Evolutionary conservation across 2,329 filamentous ascomycete species (phyloP).

Genomic region (Alternaria gansuensis): DNA sequence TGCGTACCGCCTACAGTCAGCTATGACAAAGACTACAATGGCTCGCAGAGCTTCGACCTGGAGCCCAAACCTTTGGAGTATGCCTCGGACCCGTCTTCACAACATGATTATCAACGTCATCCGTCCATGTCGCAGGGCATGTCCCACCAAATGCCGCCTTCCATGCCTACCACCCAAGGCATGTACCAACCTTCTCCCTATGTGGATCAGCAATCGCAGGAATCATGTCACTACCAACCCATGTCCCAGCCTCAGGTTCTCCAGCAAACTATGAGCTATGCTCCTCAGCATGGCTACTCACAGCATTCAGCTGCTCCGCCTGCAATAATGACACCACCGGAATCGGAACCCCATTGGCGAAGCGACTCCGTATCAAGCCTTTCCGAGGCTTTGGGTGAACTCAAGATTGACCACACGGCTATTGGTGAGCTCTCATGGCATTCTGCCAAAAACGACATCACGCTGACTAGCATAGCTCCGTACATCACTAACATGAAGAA

Average conservation of each 20-base stretch:
- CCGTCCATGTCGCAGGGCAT: constrained; percentile 43
- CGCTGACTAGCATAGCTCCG: constrained; percentile 66
- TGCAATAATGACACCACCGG: constrained; percentile 48
- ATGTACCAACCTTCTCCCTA: constrained; percentile 52
- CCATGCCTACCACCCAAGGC: constrained; percentile 42
- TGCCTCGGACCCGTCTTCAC: constrained; percentile 49
- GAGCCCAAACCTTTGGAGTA: constrained; percentile 54
- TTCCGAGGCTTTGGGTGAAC: constrained; percentile 80
- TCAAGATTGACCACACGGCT: constrained; percentile 87
- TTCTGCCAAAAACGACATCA: background rate
- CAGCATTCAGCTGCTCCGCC: constrained; percentile 37
- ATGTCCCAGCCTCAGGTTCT: constrained; percentile 48
- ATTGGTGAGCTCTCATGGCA: constrained; percentile 68
- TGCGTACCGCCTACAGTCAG: constrained; percentile 88
- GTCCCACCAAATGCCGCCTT: constrained; percentile 41
- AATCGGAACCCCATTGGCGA: constrained; percentile 61
- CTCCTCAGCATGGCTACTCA: constrained; percentile 47
- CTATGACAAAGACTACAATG: constrained; percentile 69
- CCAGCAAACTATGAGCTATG: constrained; percentile 48
- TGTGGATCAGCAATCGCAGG: constrained; percentile 45
- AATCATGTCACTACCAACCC: constrained; percentile 49
- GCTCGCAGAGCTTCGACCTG: constrained; percentile 54
- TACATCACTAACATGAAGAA: constrained; percentile 77
- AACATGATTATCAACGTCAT: constrained; percentile 54
- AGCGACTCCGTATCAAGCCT: constrained; percentile 68